These are phyloP conservation scores for Ilyonectria destructans DNA, from an alignment of 2,329 filamentous ascomycete species.

Conservation along the genomic window DNA sequence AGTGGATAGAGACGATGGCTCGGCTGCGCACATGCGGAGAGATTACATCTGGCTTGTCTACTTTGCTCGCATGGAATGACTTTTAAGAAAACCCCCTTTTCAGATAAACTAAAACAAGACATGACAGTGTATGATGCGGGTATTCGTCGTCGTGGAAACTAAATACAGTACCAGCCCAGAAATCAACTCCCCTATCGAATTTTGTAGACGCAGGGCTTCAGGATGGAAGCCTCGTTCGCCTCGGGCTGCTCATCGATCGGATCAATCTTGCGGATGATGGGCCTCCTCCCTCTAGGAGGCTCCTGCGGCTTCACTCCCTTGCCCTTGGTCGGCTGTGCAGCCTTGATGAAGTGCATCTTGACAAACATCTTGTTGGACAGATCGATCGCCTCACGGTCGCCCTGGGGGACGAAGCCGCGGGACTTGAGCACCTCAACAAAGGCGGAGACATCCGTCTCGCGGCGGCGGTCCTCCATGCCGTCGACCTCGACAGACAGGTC, in stretches of 20 bases:
- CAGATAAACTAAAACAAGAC: constrained; percentile 39
- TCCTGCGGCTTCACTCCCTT: constrained; percentile 77
- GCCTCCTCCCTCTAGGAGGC: constrained; percentile 68
- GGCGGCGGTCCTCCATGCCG: constrained; percentile 73
- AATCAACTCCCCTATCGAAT: constrained; percentile 70
- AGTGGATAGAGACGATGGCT: constrained; percentile 44
- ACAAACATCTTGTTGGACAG: constrained; percentile 98
- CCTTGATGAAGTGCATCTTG: constrained; percentile 94
- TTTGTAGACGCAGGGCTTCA: constrained; percentile 98
- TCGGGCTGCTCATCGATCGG: constrained; percentile 74
- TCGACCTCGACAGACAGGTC: constrained; percentile 81
- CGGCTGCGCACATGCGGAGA: constrained; percentile 28
- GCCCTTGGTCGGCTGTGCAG: constrained; percentile 80
- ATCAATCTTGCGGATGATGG: constrained; percentile 70
- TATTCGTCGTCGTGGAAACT: constrained; percentile 37
- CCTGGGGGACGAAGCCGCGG: constrained; percentile 88
- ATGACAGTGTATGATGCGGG: constrained; percentile 35
- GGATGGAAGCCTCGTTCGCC: constrained; percentile 74
- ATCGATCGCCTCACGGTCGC: constrained; percentile 78
- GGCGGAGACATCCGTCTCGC: constrained; percentile 88
- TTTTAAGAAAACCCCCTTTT: constrained; percentile 27
- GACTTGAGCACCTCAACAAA: constrained; percentile 88
- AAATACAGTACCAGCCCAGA: constrained; percentile 27
- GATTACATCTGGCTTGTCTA: constrained; percentile 31
- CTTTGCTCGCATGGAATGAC: constrained; percentile 34